A percentile compares a stretch with the other conserved stretches of the same genome.
These are phyloP conservation scores for Paramecium sonneborni DNA, from an alignment of 73 alveolate species.

Conservation along the genomic window DNA sequence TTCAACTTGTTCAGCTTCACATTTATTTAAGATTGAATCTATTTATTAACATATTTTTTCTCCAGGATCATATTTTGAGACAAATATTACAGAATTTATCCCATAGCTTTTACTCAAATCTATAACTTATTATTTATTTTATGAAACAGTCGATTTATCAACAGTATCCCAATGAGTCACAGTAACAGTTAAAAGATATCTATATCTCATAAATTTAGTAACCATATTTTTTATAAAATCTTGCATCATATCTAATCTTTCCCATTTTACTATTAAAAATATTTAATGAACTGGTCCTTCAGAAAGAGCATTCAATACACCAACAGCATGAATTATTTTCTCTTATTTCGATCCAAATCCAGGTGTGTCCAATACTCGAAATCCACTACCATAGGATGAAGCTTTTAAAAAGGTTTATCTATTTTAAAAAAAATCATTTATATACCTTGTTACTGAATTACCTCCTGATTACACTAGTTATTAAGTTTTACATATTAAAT, in stretches of 20 bases:
- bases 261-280: conserved; percentile 29
- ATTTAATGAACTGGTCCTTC: conserved; percentile 50
- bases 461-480: neutral
- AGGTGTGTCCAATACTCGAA: conserved; percentile 48
- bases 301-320: neutral
- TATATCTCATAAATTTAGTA: neutral
- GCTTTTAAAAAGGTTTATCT: neutral
- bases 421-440: neutral
- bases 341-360: neutral
- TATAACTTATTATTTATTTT: neutral
- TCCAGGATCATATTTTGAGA: neutral
- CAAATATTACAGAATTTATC: neutral
- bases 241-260: neutral
- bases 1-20: neutral
- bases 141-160: neutral
- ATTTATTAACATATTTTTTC: neutral
- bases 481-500: neutral
- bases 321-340: conserved; percentile 27
- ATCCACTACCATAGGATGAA: conserved; percentile 23
- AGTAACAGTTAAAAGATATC: neutral
- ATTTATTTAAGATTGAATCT: neutral
- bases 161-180: conserved; percentile 56
- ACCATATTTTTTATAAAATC: neutral
- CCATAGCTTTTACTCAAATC: neutral
- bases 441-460: neutral